A percentile compares a stretch with the other conserved stretches of the same genome.
Conservation (phyloP, 2,329 filamentous ascomycete species). For the Colletotrichum camelliae region DNA sequence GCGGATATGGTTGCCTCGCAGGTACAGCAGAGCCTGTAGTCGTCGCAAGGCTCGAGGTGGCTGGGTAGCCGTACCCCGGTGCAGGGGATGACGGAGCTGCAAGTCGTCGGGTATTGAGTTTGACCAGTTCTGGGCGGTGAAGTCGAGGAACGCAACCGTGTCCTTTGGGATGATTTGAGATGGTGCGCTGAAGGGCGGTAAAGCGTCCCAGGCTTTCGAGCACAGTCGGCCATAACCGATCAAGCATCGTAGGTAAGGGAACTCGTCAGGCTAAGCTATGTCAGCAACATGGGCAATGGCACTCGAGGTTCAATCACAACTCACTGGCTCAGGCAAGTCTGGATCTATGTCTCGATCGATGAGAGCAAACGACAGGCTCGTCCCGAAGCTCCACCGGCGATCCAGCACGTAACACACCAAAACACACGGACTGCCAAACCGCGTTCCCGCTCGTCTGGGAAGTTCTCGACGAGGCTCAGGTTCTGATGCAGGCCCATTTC, state of each 20-base stretch:
- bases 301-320: too few species aligned
- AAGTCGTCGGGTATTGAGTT: conserved; percentile 48
- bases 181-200: conserved; percentile 37
- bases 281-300: too few species aligned
- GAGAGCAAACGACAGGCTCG: conserved; percentile 52
- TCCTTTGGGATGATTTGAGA: conserved; percentile 41
- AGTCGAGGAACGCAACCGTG: conserved; percentile 43
- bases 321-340: conserved; percentile 46
- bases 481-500: conserved; percentile 55
- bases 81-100: conserved; percentile 37
- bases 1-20: conserved; percentile 49
- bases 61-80: conserved; percentile 32
- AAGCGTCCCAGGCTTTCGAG: conserved; percentile 50
- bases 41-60: conserved; percentile 42
- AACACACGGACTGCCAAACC: conserved; percentile 43
- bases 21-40: conserved; percentile 45
- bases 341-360: conserved; percentile 56
- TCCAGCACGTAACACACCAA: conserved; percentile 59
- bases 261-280: conserved; percentile 30
- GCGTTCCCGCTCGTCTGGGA: conserved; percentile 33
- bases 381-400: conserved; percentile 57
- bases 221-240: conserved; percentile 51
- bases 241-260: conserved; percentile 50
- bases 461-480: conserved; percentile 44
- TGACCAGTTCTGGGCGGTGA: conserved; percentile 49